Percentiles rank a stretch among this genome's conserved stretches.
These are phyloP conservation scores for Xylaria sp. DNA, from an alignment of 2,329 filamentous ascomycete genomes.

Conservation along the genomic window DNA sequence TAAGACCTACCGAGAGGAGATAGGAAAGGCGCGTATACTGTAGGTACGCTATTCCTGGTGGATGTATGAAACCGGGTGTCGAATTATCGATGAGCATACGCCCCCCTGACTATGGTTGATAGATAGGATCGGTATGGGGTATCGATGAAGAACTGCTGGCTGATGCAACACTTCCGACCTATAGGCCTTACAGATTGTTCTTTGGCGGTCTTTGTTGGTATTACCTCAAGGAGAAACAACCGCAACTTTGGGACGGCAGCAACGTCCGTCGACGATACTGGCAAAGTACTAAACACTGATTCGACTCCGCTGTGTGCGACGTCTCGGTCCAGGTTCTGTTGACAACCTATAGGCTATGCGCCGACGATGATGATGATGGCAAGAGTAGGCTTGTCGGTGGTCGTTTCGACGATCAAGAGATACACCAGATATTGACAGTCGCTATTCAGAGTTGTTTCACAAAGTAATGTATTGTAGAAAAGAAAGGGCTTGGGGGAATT, in stretches of 20 bases:
- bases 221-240: constrained; percentile 32
- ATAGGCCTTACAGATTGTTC: constrained; percentile 39
- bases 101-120: constrained; percentile 37
- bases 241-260: background rate
- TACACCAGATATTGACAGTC: constrained; percentile 11
- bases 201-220: constrained; percentile 43
- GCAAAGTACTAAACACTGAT: constrained; percentile 11
- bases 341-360: constrained; percentile 11
- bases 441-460: constrained; percentile 22
- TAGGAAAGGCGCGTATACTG: constrained; percentile 23
- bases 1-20: constrained; percentile 17
- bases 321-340: constrained; percentile 14
- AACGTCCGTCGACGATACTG: constrained; percentile 8
- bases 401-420: constrained; percentile 9
- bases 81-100: constrained; percentile 44
- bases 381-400: background rate
- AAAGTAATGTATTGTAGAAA: constrained; percentile 28
- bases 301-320: constrained; percentile 14
- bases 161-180: constrained; percentile 40
- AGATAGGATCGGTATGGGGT: constrained; percentile 24
- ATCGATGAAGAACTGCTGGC: constrained; percentile 31
- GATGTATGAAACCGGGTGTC: constrained; percentile 24
- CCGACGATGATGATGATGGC: constrained; percentile 8
- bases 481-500: constrained; percentile 18
- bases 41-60: constrained; percentile 22